Conservation (phyloP, 352 stramenopile genomes). For the Phytophthora macrochlamydospora region DNA sequence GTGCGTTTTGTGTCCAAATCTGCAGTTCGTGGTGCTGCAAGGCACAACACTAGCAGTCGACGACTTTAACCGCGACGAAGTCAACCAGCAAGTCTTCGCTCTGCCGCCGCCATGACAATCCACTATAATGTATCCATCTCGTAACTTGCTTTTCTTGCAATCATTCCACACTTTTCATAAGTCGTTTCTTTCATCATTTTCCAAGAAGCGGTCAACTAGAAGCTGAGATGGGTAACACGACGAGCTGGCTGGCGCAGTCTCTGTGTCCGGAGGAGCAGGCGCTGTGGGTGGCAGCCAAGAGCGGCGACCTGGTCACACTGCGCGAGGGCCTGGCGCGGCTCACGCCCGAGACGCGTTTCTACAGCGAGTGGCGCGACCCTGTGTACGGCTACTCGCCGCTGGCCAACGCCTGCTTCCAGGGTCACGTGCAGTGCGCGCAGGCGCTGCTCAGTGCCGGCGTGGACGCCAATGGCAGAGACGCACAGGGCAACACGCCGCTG, state of each 20-base stretch:
- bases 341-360: slow-evolving; percentile 63
- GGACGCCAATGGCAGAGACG: slow-evolving; percentile 62
- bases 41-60: slow-evolving; percentile 45
- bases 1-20: slow-evolving; percentile 44
- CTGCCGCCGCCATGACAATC: slow-evolving; percentile 6
- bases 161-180: background rate
- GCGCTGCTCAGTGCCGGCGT: slow-evolving; percentile 59
- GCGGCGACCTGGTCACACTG: slow-evolving; percentile 58
- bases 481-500: slow-evolving; percentile 68
- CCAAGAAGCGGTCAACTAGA: slow-evolving; percentile 3
- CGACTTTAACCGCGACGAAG: slow-evolving; percentile 41
- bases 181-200: slow-evolving; percentile 10
- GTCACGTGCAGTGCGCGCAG: slow-evolving; percentile 67
- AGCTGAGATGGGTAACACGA: slow-evolving; percentile 67
- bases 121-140: background rate
- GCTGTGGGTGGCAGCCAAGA: slow-evolving; percentile 80
- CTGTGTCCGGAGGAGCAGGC: slow-evolving; percentile 78
- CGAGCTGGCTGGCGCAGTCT: slow-evolving; percentile 75
- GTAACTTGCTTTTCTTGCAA: background rate
- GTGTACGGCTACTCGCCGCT: slow-evolving; percentile 71
- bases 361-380: slow-evolving; percentile 75
- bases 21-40: slow-evolving; percentile 44
- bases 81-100: slow-evolving; percentile 19
- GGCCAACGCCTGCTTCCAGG: slow-evolving; percentile 59
- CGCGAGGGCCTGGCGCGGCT: slow-evolving; percentile 53